Evolutionary conservation across 257 asterid species (phyloP).

Genomic region (Plantago major): DNA sequence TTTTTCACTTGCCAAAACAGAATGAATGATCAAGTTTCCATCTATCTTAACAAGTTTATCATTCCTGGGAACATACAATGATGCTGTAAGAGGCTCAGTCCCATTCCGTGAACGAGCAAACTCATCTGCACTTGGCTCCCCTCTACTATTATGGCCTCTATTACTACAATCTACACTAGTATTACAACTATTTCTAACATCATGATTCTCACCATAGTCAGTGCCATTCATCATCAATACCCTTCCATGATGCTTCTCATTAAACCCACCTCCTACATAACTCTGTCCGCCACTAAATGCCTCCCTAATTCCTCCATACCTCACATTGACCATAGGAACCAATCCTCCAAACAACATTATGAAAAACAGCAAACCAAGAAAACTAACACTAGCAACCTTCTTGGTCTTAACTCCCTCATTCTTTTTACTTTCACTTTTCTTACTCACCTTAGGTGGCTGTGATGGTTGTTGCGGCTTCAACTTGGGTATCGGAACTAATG

Average conservation of each 20-base stretch:
- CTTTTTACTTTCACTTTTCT: slow-evolving; percentile 69
- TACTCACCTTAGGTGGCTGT: slow-evolving; percentile 48
- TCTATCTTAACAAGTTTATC: slow-evolving; percentile 76
- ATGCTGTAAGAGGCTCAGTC: slow-evolving; percentile 63
- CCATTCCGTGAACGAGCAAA: slow-evolving; percentile 37
- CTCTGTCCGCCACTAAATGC: slow-evolving; percentile 41
- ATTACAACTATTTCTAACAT: slow-evolving; percentile 29
- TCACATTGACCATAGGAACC: slow-evolving; percentile 73
- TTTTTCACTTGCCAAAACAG: slow-evolving; percentile 71
- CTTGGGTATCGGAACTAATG: slow-evolving; percentile 90
- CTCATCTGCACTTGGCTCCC: slow-evolving; percentile 39
- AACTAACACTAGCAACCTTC: slow-evolving; percentile 90
- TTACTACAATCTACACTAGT: slow-evolving; percentile 28
- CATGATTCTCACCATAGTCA: slow-evolving; percentile 33
- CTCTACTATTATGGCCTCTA: slow-evolving; percentile 27
- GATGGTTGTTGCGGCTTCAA: slow-evolving; percentile 61
- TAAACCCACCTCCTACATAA: slow-evolving; percentile 35
- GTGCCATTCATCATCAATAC: slow-evolving; percentile 63
- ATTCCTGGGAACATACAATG: slow-evolving; percentile 73
- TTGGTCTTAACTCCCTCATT: slow-evolving; percentile 70
- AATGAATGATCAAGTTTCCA: slow-evolving; percentile 69
- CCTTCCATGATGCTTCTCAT: slow-evolving; percentile 54
- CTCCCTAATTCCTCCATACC: slow-evolving; percentile 63
- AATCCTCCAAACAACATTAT: slow-evolving; percentile 79
- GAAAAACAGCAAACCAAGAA: slow-evolving; percentile 75